A percentile compares a stretch with the other conserved stretches of the same genome.
Evolutionary conservation across 225 moss, liverwort and hornwort species (phyloP).

Genomic region (Asterella californica): DNA sequence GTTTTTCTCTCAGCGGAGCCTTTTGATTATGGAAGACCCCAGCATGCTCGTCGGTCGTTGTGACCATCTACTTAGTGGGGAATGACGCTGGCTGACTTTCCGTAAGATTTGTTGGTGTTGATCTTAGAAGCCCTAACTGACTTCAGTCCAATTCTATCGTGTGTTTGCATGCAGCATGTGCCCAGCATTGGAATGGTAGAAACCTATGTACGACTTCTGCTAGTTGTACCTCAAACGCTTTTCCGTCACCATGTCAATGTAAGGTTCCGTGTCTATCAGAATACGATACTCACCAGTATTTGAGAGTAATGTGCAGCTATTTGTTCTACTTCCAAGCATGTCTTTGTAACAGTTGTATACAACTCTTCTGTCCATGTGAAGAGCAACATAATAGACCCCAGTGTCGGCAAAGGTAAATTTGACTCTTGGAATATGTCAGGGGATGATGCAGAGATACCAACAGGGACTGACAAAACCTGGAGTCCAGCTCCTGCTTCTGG

Average conservation of each 20-base stretch:
- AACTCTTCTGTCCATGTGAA: not conserved
- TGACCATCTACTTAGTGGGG: too few species aligned
- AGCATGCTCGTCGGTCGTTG: not conserved
- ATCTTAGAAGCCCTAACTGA: not conserved
- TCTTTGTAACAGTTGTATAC: not conserved
- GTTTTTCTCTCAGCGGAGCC: not conserved
- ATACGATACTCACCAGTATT: not conserved
- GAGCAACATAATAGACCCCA: not conserved
- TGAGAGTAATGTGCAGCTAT: not conserved
- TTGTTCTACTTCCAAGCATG: not conserved
- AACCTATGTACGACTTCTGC: constrained; percentile 82
- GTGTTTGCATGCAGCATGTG: constrained; percentile 58
- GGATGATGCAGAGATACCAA: constrained; percentile 84
- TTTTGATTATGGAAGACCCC: too few species aligned
- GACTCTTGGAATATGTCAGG: constrained; percentile 38
- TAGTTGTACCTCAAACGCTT: constrained; percentile 87
- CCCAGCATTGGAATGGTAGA: constrained; percentile 97
- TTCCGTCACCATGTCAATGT: constrained; percentile 91
- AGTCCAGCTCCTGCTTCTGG: constrained; percentile 81
- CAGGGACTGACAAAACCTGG: constrained; percentile 79
- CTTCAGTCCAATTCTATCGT: not conserved
- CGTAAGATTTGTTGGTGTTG: not conserved
- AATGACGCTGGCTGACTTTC: not conserved
- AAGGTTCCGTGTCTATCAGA: constrained; percentile 1
- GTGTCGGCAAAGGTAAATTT: not conserved